Base-by-base conservation (phyloP, 2,329 filamentous ascomycete species). In the Penicillium sp. region DNA sequence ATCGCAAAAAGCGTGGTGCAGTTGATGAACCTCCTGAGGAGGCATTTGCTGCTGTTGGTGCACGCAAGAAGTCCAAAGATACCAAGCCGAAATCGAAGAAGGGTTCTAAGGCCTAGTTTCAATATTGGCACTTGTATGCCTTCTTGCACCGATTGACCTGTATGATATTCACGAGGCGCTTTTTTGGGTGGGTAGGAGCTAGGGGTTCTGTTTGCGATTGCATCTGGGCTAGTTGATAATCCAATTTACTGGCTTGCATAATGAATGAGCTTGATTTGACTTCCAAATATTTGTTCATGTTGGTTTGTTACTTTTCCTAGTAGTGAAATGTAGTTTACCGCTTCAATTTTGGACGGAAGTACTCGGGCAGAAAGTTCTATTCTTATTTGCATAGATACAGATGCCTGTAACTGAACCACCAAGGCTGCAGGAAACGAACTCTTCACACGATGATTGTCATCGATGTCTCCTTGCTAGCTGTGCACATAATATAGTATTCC, bases 11-110 rank as follows among this genome's bases (percentile, higher is more conserved):
- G 52, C 67, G 78, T 57, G 72, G 70, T 24, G 67, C 64, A 0
- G 68, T 51, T 57, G 78, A 80, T 45, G 80, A 82, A 63, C 81
- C 80, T 24, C 75, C 81, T 0, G 85, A 89, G 59, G 84, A 87
- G 53, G 78, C 78, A 12, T 84, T 84, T 60, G 72, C 62, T 42
- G 72, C 66, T 46, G 63, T 64, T 44, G 65, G 59, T 23, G 66
- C 67, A 41, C 66, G 72, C 49, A 71, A 66, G 61, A 72, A 69
- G 42, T 61, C 70, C 15, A 69, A 69, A 58, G 67, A 66, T 49
- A 68, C 67, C 27, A 72, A 65, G 44, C 54, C 59, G 10, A 66
- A 65, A 46, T 54, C 59, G 5, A 66, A 63, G 57, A 55, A 64
- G 49, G 56, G 33, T 13, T 37, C 58, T 2, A 64, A 63, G 55